phyloP scores from a whole-genome alignment of 2,329 filamentous ascomycete species.

The Nigrograna mackinnonii region DNA sequence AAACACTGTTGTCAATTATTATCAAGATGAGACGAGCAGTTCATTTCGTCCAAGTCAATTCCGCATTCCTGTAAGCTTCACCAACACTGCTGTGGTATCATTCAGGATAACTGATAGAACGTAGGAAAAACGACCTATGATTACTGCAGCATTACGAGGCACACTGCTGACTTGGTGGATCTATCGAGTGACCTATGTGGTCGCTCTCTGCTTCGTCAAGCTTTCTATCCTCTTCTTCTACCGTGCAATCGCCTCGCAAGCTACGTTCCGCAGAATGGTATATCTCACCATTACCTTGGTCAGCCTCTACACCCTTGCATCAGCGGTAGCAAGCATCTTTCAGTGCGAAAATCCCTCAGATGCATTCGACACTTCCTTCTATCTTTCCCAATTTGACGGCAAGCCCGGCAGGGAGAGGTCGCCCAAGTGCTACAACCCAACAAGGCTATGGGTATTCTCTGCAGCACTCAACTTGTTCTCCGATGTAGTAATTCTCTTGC shows the following conservation, averaged over 20 bases:
- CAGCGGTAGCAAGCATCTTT: conserved; percentile 30
- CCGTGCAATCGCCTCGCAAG: conserved; percentile 36
- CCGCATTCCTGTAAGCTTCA: conserved; percentile 24
- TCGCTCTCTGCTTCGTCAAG: conserved; percentile 23
- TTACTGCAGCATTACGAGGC: conserved; percentile 24
- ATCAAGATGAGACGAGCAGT: conserved; percentile 33
- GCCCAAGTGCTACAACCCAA: conserved; percentile 34
- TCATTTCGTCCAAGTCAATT: conserved; percentile 26
- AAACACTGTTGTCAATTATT: conserved; percentile 39
- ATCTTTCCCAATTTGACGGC: conserved; percentile 34
- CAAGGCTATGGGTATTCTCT: conserved; percentile 38
- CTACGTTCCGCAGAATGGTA: conserved; percentile 31
- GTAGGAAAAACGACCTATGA: conserved; percentile 32
- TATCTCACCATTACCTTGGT: conserved; percentile 34
- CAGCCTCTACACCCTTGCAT: conserved; percentile 30
- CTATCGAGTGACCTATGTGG: conserved; percentile 34
- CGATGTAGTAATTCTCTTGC: conserved; percentile 47
- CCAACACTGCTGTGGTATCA: no score
- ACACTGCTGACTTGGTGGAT: conserved; percentile 37
- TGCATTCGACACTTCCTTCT: conserved; percentile 27
- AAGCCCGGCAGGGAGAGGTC: conserved; percentile 18
- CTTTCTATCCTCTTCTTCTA: conserved; percentile 34
- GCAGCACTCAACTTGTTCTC: conserved; percentile 46
- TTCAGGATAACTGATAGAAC: conserved; percentile 13
- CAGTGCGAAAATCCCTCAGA: conserved; percentile 36